Percentiles rank a stretch among this genome's conserved stretches.
phyloP scores from a whole-genome alignment of 495 filamentous ascomycete species.

The Neurospora sp. region DNA sequence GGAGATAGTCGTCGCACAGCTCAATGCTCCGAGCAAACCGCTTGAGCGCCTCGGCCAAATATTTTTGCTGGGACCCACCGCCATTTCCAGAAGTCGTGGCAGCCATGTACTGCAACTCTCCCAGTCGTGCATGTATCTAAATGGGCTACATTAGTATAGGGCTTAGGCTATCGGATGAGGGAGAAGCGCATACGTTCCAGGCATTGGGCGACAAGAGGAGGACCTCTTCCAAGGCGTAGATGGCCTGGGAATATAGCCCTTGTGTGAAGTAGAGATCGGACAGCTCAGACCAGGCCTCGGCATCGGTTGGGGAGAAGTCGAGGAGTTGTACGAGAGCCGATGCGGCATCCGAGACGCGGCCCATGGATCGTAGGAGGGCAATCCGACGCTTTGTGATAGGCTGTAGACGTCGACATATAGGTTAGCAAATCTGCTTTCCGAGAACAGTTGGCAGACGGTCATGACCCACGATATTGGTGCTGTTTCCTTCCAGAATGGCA shows the following conservation, averaged over 20 bases:
- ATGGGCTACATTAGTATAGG: slow-evolving; percentile 15
- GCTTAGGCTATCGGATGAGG: slow-evolving; percentile 5
- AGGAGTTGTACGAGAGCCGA: slow-evolving; percentile 62
- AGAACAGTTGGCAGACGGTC: not conserved
- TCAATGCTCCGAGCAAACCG: slow-evolving; percentile 86
- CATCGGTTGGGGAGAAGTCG: slow-evolving; percentile 77
- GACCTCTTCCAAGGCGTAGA: slow-evolving; percentile 86
- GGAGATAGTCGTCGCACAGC: slow-evolving; percentile 83
- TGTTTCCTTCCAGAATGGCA: slow-evolving; percentile 57
- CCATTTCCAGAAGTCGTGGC: slow-evolving; percentile 38
- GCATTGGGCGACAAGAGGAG: slow-evolving; percentile 82
- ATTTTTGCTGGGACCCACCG: slow-evolving; percentile 32
- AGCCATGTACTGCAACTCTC: slow-evolving; percentile 68
- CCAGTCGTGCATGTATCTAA: slow-evolving; percentile 79
- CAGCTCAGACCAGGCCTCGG: slow-evolving; percentile 90
- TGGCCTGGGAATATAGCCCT: slow-evolving; percentile 67
- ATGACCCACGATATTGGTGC: slow-evolving; percentile 65
- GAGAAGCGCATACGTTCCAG: slow-evolving; percentile 65
- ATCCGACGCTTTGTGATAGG: slow-evolving; percentile 79
- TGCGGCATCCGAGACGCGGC: slow-evolving; percentile 59
- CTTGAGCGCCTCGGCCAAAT: slow-evolving; percentile 60
- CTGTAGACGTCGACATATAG: slow-evolving; percentile 28
- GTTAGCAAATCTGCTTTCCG: slow-evolving; percentile 11
- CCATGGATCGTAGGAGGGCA: slow-evolving; percentile 65
- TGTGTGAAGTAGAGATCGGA: slow-evolving; percentile 72